Percentiles rank a stretch among this genome's conserved stretches.
Evolutionary conservation across 129 eudicot genomes (phyloP).

Genomic region (Lactuca saligna): DNA sequence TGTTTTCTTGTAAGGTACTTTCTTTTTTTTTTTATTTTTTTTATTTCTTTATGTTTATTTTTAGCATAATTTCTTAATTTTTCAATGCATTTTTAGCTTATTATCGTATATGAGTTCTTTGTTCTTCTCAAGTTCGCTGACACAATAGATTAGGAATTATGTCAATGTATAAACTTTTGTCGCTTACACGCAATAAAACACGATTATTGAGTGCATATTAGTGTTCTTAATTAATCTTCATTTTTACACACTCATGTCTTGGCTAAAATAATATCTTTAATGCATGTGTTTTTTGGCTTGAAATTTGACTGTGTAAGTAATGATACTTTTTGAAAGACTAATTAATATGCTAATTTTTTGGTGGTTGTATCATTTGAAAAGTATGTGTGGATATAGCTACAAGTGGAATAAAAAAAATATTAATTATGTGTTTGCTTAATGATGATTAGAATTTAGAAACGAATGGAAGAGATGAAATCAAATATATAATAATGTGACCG

Average conservation of each 20-base stretch:
- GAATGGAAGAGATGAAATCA: background rate
- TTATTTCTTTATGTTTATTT: constrained; percentile 22
- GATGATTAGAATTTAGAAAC: constrained; percentile 5
- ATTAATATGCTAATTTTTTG: background rate
- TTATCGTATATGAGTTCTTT: constrained; percentile 18
- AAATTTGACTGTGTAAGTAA: constrained; percentile 2
- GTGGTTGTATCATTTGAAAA: constrained; percentile 5
- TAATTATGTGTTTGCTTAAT: constrained; percentile 3
- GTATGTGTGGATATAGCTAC: background rate
- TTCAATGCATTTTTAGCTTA: constrained; percentile 28
- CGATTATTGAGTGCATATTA: constrained; percentile 20
- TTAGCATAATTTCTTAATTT: constrained; percentile 31
- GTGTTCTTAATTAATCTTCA: background rate
- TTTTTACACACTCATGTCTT: background rate
- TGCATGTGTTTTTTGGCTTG: constrained; percentile 1
- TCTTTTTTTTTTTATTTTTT: constrained; percentile 3
- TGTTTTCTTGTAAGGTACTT: constrained; percentile 38
- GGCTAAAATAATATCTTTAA: background rate
- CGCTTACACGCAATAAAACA: constrained; percentile 29
- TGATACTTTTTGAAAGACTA: background rate
- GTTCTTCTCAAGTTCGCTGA: constrained; percentile 32
- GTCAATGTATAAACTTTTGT: constrained; percentile 39
- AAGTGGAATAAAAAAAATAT: constrained; percentile 1
- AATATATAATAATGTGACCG: constrained; percentile 16
- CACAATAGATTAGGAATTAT: constrained; percentile 33